Evolutionary conservation across 495 filamentous ascomycete species (phyloP), one percentile per base, ranked within the genome.

Genomic region (Glarea lozoyensis): DNA sequence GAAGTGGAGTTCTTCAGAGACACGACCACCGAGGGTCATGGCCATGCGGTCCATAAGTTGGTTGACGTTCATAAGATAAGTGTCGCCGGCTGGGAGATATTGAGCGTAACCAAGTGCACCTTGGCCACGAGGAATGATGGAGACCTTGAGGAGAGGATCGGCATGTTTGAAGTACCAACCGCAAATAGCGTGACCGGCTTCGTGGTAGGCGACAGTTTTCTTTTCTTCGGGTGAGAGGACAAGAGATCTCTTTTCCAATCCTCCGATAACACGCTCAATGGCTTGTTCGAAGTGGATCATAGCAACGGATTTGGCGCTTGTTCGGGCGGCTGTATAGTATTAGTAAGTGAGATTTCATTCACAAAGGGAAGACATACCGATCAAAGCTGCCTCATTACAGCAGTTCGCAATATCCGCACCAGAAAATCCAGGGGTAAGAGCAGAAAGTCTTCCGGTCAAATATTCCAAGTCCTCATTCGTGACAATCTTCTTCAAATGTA

Each of bases 41-140:
- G 93, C 92, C 93, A 98, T 98, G 46, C 93, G 87, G 63, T 98
- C 92, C 89, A 96, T 96, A 19, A 98, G 68, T 67, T 98, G 92
- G 61, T 89, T 82, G 49, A 86, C 80, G 50, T 79, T 95, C 88
- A 98, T 85, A 40, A 97, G 74, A 61, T 96, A 96, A 19, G 84
- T 84, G 58, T 98, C 92, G 22, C 81, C 77, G 2, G 79, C 65
- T 2, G 92, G 92, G n/a, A 98, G 73, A 60, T 95, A 95, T 62
- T 98, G 92, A 6, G 92, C 92, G 58, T 98, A 98, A 15, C 92
- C 92, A 18, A 98, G 70, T 16, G 88, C 87, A 37, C 88, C 92
- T 60, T 88, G 82, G 47, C 89, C 90, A 59, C 92, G 88, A 11
- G 92, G 92, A 56, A 98, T 97, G 64, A 98, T 98, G 42, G 86